A percentile compares a stretch with the other conserved stretches of the same genome.
phyloP scores from a whole-genome alignment of 2,329 filamentous ascomycete species.

The Colletotrichum sp. region DNA sequence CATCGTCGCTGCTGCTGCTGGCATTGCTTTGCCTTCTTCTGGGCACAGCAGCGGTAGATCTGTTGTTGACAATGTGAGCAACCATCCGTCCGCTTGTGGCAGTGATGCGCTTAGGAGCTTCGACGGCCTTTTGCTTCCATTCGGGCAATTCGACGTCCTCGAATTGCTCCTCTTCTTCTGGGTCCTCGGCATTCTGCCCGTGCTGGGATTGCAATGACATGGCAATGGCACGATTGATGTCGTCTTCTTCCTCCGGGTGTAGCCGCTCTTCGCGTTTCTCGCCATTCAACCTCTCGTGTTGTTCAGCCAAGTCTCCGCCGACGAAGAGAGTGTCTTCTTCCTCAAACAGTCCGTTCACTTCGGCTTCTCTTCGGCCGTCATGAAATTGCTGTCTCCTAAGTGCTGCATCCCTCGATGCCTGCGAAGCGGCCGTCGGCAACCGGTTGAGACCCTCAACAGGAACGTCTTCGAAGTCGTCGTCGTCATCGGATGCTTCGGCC shows the following conservation, averaged over 20 bases:
- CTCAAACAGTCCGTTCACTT: constrained; percentile 26
- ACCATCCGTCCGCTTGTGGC: constrained; percentile 64
- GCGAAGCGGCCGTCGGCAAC: constrained; percentile 53
- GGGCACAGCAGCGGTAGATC: constrained; percentile 65
- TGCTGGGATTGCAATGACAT: constrained; percentile 78
- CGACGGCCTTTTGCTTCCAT: constrained; percentile 61
- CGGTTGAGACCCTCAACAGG: constrained; percentile 90
- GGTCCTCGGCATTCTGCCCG: constrained; percentile 34
- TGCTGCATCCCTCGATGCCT: not conserved
- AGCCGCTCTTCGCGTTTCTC: constrained; percentile 40
- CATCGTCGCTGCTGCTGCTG: constrained; percentile 67
- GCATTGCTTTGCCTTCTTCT: constrained; percentile 51
- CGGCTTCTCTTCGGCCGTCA: not conserved
- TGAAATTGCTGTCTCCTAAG: not conserved
- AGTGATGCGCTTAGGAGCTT: constrained; percentile 54
- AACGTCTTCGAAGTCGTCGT: constrained; percentile 89
- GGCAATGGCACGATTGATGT: constrained; percentile 81
- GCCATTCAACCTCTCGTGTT: constrained; percentile 11
- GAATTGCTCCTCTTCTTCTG: constrained; percentile 48
- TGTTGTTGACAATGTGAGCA: constrained; percentile 75
- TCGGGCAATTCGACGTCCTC: constrained; percentile 57
- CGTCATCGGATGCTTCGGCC: constrained; percentile 65
- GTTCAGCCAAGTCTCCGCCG: constrained; percentile 29
- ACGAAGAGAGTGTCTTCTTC: constrained; percentile 64
- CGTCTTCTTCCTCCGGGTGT: constrained; percentile 53